Base-by-base conservation (phyloP, 2,329 filamentous ascomycete genomes). In the Fusarium irregulare region DNA sequence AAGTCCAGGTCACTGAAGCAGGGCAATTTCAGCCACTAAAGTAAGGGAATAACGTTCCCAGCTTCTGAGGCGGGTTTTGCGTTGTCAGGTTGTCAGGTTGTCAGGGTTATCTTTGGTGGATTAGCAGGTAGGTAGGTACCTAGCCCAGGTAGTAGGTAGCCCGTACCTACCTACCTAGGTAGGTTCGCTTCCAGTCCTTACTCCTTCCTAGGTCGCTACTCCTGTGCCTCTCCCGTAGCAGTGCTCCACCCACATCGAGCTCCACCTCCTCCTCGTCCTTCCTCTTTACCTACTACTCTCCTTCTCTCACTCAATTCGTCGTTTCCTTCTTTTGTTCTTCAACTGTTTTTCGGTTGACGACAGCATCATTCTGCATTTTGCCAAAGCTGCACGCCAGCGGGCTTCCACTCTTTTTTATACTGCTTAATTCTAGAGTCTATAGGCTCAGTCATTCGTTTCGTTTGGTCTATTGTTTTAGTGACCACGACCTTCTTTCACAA, bases 301-400 rank as follows among this genome's bases (percentile, higher is more conserved):
- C 72, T 75, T 70, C 70, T 74, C 65, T 71, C 74, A 77, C 79
- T 34, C 59, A 64, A 64, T 64, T 64, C 78, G 79, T 76, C 76
- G 73, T 76, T 75, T 55, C 62, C 73, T 71, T 70, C 73, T 73
- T 70, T 72, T 71, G 64, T 74, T 72, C 68, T 64, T 60, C 71
- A 70, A 72, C 75, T 76, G 73, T 78, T 79, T 78, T 83, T 78
- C 79, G 80, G 76, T 74, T 60, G 72, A 74, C 65, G 68, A 66
- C 71, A 70, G 67, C 45, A 65, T 54, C 63, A 44, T 53, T 63
- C 68, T 66, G 70, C 66, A 70, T 64, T 68, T 57, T 58, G 61
- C 62, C 80, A 65, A 70, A 71, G 67, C 64, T 72, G 84, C 84
- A 84, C 86, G 85, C 84, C 83, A 85, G 84, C 85, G 80, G 86